Evolutionary conservation across 352 stramenopile species (phyloP).

Genomic region (Phytopythium boreale): DNA sequence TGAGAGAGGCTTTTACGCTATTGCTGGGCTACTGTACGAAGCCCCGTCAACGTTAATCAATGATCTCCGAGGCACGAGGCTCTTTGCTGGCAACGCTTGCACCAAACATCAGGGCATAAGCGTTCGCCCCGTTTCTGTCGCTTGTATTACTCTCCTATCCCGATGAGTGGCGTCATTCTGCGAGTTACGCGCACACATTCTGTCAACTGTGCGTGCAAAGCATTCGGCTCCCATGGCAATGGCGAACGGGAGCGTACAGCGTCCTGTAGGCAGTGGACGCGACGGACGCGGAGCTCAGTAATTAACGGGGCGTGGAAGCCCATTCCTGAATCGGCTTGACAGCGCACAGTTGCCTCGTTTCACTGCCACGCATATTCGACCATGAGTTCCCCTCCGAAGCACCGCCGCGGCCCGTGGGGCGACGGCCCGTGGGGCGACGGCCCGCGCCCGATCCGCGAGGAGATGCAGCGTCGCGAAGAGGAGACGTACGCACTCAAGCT

Average conservation of each 20-base stretch:
- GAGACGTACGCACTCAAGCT: constrained; percentile 3
- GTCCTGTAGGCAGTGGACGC: not conserved
- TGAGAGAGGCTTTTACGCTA: too few species aligned
- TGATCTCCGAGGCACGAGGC: not conserved
- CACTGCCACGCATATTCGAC: not conserved
- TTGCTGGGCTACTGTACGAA: too few species aligned
- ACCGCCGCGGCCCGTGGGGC: too few species aligned
- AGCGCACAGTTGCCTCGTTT: not conserved
- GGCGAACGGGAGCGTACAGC: too few species aligned
- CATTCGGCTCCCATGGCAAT: too few species aligned
- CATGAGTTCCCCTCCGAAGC: constrained; percentile 4
- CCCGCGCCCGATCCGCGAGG: constrained; percentile 9
- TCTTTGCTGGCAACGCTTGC: too few species aligned
- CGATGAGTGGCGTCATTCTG: not conserved
- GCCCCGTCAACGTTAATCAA: not conserved
- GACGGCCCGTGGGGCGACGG: constrained; percentile 15
- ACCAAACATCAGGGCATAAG: not conserved
- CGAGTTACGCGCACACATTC: not conserved
- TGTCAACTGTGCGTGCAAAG: not conserved
- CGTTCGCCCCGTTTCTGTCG: not conserved
- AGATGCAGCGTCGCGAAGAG: constrained; percentile 7
- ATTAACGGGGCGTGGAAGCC: not conserved
- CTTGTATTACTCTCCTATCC: not conserved
- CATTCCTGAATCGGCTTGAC: not conserved
- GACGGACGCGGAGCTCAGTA: too few species aligned